Evolutionary conservation across 257 asterid species (phyloP), one percentile per base, ranked within the genome.

Genomic region (Salvia splendens): DNA sequence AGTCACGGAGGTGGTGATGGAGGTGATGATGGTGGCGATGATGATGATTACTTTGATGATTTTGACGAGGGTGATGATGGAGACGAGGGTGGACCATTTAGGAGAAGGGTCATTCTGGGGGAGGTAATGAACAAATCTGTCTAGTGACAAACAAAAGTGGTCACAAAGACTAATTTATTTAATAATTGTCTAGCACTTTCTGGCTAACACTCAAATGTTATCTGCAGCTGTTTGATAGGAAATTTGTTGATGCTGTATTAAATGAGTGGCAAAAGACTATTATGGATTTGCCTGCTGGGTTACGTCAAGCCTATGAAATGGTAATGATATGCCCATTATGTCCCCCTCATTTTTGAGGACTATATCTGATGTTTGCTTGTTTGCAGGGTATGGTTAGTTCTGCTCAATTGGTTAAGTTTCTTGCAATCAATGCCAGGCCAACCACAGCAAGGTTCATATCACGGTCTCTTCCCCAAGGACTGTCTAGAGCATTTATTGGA

Each of bases 41-140:
- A 94, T 76, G 99, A 94, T 57, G 93, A 93, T 79, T 94, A 94
- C 91, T 87, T 91, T 35, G 98, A 94, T 67, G 78, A 94, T 74
- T 94, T 91, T 75, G 99, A 94, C 30, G 99, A 94, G 83, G 99
- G 85, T 30, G 96, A 91, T 64, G 98, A 92, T 9, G 99, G 97
- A 71, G 98, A 89, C 10, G 98, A 94, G 20, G 98, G 91, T 74
- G 99, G 99, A 49, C 82, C 84, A 7, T 91, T 94, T 77, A 81
- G 99, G 86, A 80, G 96, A 67, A 86, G 99, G 61, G 79, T 91
- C 70, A 60, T 89, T 56, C 77, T 94, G 58, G 85, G 77, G 58
- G 99, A 94, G 97, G 99, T 91, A 83, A 85, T 50, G 17, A 70
- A 45, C 32, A 65, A 45, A 52, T 61, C 65, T 67, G 28, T 61